Base-by-base conservation (phyloP, 2,329 filamentous ascomycete species). In the Pseudocercospora pini-densiflorae region DNA sequence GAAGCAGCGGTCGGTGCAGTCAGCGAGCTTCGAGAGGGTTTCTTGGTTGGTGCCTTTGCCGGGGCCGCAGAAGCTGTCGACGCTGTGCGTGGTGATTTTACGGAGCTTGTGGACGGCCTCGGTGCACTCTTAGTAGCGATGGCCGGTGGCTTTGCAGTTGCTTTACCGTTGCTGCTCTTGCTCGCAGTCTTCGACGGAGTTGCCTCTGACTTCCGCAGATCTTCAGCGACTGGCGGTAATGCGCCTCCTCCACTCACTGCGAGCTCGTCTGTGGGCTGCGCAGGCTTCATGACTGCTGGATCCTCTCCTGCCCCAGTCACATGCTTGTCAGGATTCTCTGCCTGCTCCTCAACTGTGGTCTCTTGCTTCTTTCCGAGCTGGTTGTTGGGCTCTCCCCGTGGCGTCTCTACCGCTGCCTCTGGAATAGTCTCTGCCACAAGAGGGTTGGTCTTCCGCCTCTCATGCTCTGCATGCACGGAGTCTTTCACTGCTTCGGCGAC, bases 311-410 rank as follows among this genome's bases (percentile, higher is more conserved):
- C 81, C 36, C 75, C 79, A 21, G 80, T 80, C 9, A 76, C 76
- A 63, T 72, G 73, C 74, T 84, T 83, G 72, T 84, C 82, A 24
- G 80, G 80, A 54, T 81, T 81, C 12, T 76, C 77, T n/a, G 74
- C 74, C 33, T 71, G 70, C 60, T 72, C 72, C 57, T 70, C 69
- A 19, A 27, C 31, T 21, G 55, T 49, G 53, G 58, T 33, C 16
- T 14, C 33, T 33, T 36, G 55, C 55, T 33, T 57, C 55, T 58
- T 58, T 21, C 66, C 64, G 47, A 69, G 55, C 43, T 69, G 63
- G 60, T 70, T 70, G 58, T 70, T 67, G 12, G 61, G 64, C 21
- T 72, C 68, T 69, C 70, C 76, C 61, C 77, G 74, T 6, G 77
- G 76, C 58, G 74, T 76, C 61, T 80, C 79, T 53, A 82, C 74